Base-by-base conservation (phyloP, 2,329 filamentous ascomycete species). In the Decorospora gaudefroyi region DNA sequence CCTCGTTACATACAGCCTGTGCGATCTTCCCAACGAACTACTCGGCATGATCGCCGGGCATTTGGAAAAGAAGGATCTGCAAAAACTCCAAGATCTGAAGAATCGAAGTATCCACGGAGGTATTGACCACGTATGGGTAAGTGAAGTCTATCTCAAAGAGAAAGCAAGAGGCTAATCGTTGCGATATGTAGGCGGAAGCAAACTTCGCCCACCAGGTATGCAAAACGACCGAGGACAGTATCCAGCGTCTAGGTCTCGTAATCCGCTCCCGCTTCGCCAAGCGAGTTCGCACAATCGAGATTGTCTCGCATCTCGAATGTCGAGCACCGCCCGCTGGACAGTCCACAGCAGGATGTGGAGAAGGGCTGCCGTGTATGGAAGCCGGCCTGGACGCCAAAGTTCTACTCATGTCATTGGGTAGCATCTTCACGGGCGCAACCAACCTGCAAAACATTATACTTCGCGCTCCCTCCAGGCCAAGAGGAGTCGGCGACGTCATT, bases 121-220 rank as follows among this genome's bases (percentile, higher is more conserved):
- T 11, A 43, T 43, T 9, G 39, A 50, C 10, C 15, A 32, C 15
- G 16, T 10, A 16, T 47, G 41, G 31, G 43, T 50, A 34, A 35
- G 25, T 32, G 23, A 3, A 21, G 4, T 5, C 15, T 2, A 12
- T 3, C 13, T 13, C 12, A 25, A 3, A 19, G 9, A 4, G 21
- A 6, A 9, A 16, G 7, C 12, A 17, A 21, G 4, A 3, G 31
- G 8, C 6, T 9, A 17, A 34, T 47, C 12, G 43, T 12, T 17
- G 4, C 12, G 17, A 3, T 19, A 15, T 16, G 9, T 7, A 50
- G 43, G 23, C n/a, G 18, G 11, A 33, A 8, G 21, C 16, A 6
- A 15, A 17, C 16, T 43, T 50, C n/a, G 7, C 15, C 4, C 15
- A 18, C 7, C 29, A 13, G 11, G 17, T 25, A 16, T 48, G 33